A percentile compares a stretch with the other conserved stretches of the same genome.
Conservation (phyloP, 495 filamentous ascomycete species). For the Podospora australis region DNA sequence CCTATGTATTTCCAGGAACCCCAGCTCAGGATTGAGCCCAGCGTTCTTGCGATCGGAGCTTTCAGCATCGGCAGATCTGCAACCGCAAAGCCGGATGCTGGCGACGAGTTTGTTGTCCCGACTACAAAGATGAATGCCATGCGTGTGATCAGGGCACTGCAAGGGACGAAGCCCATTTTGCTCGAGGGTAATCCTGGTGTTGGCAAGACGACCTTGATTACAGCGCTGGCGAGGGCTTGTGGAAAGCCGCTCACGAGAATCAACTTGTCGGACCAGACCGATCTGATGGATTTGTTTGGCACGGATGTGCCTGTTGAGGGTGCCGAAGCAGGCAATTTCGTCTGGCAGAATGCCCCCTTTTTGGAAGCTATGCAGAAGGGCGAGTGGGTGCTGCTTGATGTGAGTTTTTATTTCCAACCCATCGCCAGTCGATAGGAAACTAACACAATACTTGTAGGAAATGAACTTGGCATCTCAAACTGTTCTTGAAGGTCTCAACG, state of each 20-base stretch:
- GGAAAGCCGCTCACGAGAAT: slow-evolving; percentile 82
- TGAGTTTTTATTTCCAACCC: slow-evolving; percentile 5
- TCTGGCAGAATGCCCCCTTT: slow-evolving; percentile 94
- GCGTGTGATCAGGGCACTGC: slow-evolving; percentile 83
- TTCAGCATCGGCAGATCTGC: slow-evolving; percentile 57
- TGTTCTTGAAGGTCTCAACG: slow-evolving; percentile 93
- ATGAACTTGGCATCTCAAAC: slow-evolving; percentile 99
- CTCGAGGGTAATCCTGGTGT: slow-evolving; percentile 95
- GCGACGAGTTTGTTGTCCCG: slow-evolving; percentile 76
- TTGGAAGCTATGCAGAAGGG: slow-evolving; percentile 92
- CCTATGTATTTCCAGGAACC: slow-evolving; percentile 55
- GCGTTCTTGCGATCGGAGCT: slow-evolving; percentile 56
- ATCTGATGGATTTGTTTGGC: slow-evolving; percentile 94
- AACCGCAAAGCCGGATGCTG: slow-evolving; percentile 42
- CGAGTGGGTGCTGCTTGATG: slow-evolving; percentile 88
- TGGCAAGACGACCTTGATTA: slow-evolving; percentile 90
- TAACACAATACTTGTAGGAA: slow-evolving; percentile 42
- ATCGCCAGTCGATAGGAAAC: neutral
- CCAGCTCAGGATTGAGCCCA: slow-evolving; percentile 36
- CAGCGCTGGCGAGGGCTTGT: slow-evolving; percentile 70
- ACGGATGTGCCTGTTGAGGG: slow-evolving; percentile 94
- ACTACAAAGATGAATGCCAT: slow-evolving; percentile 87
- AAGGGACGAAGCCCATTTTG: slow-evolving; percentile 81
- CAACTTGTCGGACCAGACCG: slow-evolving; percentile 96
- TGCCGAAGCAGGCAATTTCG: slow-evolving; percentile 76